Evolutionary conservation across 73 alveolate species (phyloP).

Genomic region (Paramecium tetraurelia): DNA sequence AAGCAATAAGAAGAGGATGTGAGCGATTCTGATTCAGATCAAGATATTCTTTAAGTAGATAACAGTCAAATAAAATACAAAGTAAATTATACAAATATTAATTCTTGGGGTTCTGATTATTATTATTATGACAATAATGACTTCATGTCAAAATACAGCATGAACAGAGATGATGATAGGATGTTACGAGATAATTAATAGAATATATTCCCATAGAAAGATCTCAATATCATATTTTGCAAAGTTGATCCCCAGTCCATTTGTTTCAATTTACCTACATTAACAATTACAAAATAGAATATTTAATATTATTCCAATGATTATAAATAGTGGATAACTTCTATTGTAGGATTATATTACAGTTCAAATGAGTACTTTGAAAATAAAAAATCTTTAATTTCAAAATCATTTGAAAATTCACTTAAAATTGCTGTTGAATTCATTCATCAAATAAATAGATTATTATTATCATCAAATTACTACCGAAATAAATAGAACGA

Average conservation of each 20-base stretch:
- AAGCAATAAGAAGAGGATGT: slow-evolving; percentile 22
- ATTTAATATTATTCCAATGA: background rate
- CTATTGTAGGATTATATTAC: background rate
- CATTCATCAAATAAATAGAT: background rate
- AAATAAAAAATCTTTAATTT: background rate
- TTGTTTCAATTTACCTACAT: background rate
- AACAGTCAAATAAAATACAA: background rate
- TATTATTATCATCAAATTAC: background rate
- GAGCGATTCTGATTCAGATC: slow-evolving; percentile 42
- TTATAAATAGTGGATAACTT: background rate
- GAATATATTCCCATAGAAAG: background rate
- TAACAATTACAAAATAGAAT: background rate
- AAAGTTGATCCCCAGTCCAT: background rate
- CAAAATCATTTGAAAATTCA: background rate
- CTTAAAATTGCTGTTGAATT: background rate
- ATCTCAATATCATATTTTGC: background rate
- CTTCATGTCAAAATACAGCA: background rate
- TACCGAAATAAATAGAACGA: background rate
- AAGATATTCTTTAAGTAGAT: background rate
- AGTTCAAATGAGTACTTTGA: slow-evolving; percentile 1
- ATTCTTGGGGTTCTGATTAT: background rate
- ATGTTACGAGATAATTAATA: background rate
- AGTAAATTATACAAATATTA: background rate
- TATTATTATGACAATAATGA: background rate
- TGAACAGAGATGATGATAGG: slow-evolving; percentile 16